Base-by-base conservation (phyloP, 441 rosid genomes). In the Aleurites moluccanus region DNA sequence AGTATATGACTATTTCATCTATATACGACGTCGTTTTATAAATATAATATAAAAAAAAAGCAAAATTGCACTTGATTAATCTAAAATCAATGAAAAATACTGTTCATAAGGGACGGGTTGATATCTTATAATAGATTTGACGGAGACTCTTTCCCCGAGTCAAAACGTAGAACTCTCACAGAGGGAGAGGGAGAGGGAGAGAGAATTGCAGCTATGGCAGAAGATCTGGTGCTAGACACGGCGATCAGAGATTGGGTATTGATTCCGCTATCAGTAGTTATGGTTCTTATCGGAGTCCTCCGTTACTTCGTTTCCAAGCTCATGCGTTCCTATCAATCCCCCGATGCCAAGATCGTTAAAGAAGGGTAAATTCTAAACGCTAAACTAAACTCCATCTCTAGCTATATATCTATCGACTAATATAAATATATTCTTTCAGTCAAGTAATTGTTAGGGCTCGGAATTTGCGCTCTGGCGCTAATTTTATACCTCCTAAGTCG, bases 201-300 rank as follows among this genome's bases (percentile, higher is more conserved):
- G 35, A 44, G 33, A n/a, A 4, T n/a, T 23, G 49, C 21, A 80
- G 75, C 72, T 52, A 96, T 92, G 99, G 97, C 96, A 80, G 99
- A 92, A 80, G 99, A 96, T 83, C 86, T 95, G 74, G 98, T 96
- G 35, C 86, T 93, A 2, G 97, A 93, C 80, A 91, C 96, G 57
- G 98, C 98, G 77, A 93, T 96, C 25, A 92, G 99, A 85, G 98
- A 96, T 61, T 96, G 99, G 99, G 98, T 96, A 38, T 80, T 96
- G 75, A 95, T 95, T 30, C 98, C 96, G 20, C 84, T 95, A 4
- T 92, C 98, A 0, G 90, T 93, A 27, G 99, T 96, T 70, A 95
- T 90, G 97, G 98, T 93, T 35, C 94, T 93, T 64, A 95, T 91
- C 44, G 97, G 99, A 28, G 80, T 93, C 74, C 94, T 95, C 38